Percentiles rank a stretch among this genome's conserved stretches.
Conservation (phyloP, 495 filamentous ascomycete genomes). For the Xylaria bambusicola region DNA sequence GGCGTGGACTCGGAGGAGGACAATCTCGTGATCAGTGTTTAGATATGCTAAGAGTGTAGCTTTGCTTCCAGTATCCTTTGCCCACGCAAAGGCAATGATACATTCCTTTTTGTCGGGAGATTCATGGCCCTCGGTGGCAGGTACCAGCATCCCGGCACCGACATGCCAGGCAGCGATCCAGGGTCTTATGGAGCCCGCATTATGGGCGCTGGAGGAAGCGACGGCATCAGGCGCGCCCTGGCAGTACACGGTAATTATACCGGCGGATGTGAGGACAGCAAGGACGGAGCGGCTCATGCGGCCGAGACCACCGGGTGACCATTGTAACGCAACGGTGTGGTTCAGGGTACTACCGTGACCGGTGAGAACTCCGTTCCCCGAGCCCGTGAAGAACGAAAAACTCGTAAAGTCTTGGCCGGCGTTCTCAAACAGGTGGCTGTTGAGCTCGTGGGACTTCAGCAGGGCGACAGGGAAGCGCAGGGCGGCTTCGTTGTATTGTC, state of each 20-base stretch:
- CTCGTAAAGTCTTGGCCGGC: slow-evolving; percentile 26
- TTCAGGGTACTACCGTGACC: slow-evolving; percentile 50
- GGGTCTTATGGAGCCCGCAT: slow-evolving; percentile 24
- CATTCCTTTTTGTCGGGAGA: slow-evolving; percentile 40
- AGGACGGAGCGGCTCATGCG: slow-evolving; percentile 46
- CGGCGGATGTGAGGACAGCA: slow-evolving; percentile 42
- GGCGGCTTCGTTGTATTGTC: slow-evolving; percentile 29
- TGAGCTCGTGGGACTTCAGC: slow-evolving; percentile 27
- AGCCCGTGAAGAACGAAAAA: slow-evolving; percentile 35
- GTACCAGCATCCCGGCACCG: slow-evolving; percentile 49
- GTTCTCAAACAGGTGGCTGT: slow-evolving; percentile 27
- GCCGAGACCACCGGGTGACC: slow-evolving; percentile 50
- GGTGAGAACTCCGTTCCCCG: slow-evolving; percentile 44
- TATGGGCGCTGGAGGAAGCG: slow-evolving; percentile 19
- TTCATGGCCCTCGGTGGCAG: slow-evolving; percentile 24
- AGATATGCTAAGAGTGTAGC: slow-evolving; percentile 44
- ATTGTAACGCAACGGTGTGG: slow-evolving; percentile 45
- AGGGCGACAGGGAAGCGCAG: slow-evolving; percentile 33
- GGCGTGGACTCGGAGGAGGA: slow-evolving; percentile 43
- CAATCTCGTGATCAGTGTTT: slow-evolving; percentile 46
- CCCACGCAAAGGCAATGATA: slow-evolving; percentile 48
- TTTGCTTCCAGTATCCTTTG: slow-evolving; percentile 38
- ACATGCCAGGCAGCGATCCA: slow-evolving; percentile 44
- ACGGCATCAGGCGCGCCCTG: slow-evolving; percentile 35
- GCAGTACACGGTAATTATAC: slow-evolving; percentile 46